These are phyloP conservation scores for Rosa hybrid DNA, from an alignment of 331 rosid species.

Conservation along the genomic window DNA sequence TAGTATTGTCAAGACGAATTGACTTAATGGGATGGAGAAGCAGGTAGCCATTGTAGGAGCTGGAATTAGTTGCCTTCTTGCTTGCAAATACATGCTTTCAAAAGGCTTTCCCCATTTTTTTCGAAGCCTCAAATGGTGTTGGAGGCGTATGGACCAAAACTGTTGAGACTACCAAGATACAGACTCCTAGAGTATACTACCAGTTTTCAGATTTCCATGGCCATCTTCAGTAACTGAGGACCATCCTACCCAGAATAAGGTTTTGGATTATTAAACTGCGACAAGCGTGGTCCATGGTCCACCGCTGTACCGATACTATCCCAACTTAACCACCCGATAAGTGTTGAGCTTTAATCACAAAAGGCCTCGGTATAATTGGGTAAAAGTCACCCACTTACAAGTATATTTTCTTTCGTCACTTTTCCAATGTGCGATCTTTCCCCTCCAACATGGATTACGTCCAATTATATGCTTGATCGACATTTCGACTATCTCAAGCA, in stretches of 20 bases:
- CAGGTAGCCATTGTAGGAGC: constrained; percentile 58
- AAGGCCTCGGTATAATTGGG: too few relatives aligned
- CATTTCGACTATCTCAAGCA: constrained; percentile 49
- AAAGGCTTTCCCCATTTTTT: constrained; percentile 57
- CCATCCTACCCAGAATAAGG: constrained; percentile 43
- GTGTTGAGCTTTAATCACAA: too few relatives aligned
- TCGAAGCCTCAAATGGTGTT: constrained; percentile 45
- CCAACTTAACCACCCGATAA: too few relatives aligned
- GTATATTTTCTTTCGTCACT: too few relatives aligned
- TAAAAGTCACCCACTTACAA: too few relatives aligned
- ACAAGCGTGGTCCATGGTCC: too few relatives aligned
- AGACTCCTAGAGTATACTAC: constrained; percentile 44
- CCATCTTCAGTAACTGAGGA: constrained; percentile 47
- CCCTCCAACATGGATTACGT: not conserved
- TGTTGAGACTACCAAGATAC: constrained; percentile 51
- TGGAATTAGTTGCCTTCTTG: constrained; percentile 67
- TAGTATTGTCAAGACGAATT: too few relatives aligned
- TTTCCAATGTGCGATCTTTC: too few relatives aligned
- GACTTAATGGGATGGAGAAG: constrained; percentile 25
- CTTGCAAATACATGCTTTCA: constrained; percentile 57
- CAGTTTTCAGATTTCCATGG: constrained; percentile 84
- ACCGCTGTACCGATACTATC: too few relatives aligned
- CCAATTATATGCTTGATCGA: constrained; percentile 36
- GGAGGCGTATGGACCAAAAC: constrained; percentile 76
- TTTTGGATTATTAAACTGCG: constrained; percentile 29